These are phyloP conservation scores for Brassica hybrid DNA, from an alignment of 441 rosid genomes.

Conservation along the genomic window DNA sequence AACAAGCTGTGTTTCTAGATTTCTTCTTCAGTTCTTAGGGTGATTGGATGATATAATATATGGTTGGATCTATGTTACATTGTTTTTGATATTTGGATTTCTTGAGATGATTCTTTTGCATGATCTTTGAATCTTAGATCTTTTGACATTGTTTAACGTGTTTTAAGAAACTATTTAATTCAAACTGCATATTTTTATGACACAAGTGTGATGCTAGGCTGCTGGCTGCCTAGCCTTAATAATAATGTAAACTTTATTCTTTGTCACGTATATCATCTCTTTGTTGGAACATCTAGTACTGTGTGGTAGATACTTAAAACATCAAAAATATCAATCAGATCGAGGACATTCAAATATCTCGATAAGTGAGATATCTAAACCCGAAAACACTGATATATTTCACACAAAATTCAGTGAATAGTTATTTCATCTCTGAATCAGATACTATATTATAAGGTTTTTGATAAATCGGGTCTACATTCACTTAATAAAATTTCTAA, in stretches of 20 bases:
- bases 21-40: not conserved
- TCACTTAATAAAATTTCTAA: not conserved
- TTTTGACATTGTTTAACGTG: slow-evolving; percentile 41
- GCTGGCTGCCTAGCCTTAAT: not conserved
- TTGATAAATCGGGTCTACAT: not conserved
- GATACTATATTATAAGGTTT: not conserved
- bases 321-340: not conserved
- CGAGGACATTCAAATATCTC: slow-evolving; percentile 18
- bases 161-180: slow-evolving; percentile 33
- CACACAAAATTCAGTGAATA: not conserved
- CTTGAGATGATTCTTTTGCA: slow-evolving; percentile 41
- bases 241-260: slow-evolving; percentile 24
- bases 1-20: slow-evolving; percentile 26
- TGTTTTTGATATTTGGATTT: slow-evolving; percentile 24
- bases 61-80: slow-evolving; percentile 35
- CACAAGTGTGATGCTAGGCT: slow-evolving; percentile 32
- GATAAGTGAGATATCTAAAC: slow-evolving; percentile 14
- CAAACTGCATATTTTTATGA: slow-evolving; percentile 21
- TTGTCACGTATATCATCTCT: slow-evolving; percentile 4
- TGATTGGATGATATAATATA: slow-evolving; percentile 4
- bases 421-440: not conserved
- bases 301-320: slow-evolving; percentile 4
- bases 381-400: slow-evolving; percentile 18
- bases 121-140: slow-evolving; percentile 41
- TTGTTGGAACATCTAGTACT: not conserved